Evolutionary conservation across 2,329 filamentous ascomycete species (phyloP).

Genomic region (Amesomyces nigricolor): DNA sequence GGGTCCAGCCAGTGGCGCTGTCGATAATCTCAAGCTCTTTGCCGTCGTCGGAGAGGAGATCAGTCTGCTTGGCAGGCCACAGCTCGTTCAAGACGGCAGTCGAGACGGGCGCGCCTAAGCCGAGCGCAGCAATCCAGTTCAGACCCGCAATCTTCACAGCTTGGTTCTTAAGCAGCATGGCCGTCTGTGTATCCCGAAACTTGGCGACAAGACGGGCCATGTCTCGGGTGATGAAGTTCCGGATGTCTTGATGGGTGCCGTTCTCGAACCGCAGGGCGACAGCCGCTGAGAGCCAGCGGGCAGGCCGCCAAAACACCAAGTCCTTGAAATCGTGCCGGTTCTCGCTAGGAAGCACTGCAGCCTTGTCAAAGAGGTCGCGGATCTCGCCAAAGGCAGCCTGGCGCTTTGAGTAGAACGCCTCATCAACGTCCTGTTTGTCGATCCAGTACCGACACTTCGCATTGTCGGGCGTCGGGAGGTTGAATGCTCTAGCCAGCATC

Average conservation of each 20-base stretch:
- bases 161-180: constrained; percentile 13
- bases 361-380: constrained; percentile 15
- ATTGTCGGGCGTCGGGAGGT: constrained; percentile 13
- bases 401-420: constrained; percentile 15
- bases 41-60: too few species aligned
- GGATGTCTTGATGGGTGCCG: constrained; percentile 4
- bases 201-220: constrained; percentile 12
- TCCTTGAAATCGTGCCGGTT: constrained; percentile 20
- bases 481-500: constrained; percentile 16
- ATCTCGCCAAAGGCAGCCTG: constrained; percentile 12
- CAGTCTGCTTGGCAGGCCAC: too few species aligned
- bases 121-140: constrained; percentile 19
- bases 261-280: constrained; percentile 16
- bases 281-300: constrained; percentile 23
- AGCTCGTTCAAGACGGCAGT: not conserved
- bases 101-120: not conserved
- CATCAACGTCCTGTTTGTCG: constrained; percentile 7
- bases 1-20: too few species aligned
- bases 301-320: constrained; percentile 18
- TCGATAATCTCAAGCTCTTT: too few species aligned
- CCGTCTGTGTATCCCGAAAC: constrained; percentile 13
- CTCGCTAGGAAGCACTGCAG: constrained; percentile 20
- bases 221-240: constrained; percentile 8
- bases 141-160: constrained; percentile 2
- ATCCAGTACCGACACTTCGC: constrained; percentile 22